A percentile compares a stretch with the other conserved stretches of the same genome.
These are phyloP conservation scores for Casuarina cunninghamiana DNA, from an alignment of 306 rosid species.

Conservation along the genomic window DNA sequence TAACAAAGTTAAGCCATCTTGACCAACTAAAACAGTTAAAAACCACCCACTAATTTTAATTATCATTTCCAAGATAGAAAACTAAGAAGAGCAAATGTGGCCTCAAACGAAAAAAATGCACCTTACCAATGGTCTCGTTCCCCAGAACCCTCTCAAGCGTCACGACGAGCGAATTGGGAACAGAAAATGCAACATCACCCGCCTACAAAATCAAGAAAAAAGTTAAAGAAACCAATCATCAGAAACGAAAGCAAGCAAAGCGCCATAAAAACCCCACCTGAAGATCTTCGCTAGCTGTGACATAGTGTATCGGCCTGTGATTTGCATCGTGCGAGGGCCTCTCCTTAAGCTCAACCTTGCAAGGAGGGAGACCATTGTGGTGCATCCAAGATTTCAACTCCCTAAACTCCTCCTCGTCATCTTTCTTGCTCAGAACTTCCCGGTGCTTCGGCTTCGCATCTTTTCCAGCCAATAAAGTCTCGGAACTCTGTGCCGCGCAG, in stretches of 20 bases:
- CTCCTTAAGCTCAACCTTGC: conserved; percentile 79
- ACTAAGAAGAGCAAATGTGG: background rate
- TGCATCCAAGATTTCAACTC: conserved; percentile 95
- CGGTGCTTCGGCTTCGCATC: conserved; percentile 37
- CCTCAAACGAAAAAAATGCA: conserved; percentile 27
- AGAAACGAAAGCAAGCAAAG: conserved; percentile 16
- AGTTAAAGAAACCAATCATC: background rate
- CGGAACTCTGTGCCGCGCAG: conserved; percentile 64
- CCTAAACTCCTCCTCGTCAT: conserved; percentile 38
- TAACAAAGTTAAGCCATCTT: background rate
- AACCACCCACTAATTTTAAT: background rate
- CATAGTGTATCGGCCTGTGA: conserved; percentile 73
- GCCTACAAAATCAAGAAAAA: conserved; percentile 39
- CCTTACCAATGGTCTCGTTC: conserved; percentile 87
- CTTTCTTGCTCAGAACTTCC: conserved; percentile 42
- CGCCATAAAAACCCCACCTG: conserved; percentile 41
- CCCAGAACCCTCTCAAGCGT: conserved; percentile 94
- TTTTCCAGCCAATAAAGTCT: conserved; percentile 65
- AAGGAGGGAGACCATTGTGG: conserved; percentile 77
- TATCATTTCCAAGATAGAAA: background rate
- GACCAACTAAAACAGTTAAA: background rate
- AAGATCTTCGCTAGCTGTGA: conserved; percentile 89
- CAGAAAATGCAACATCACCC: conserved; percentile 89
- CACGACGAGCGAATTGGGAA: conserved; percentile 83
- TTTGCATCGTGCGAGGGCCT: conserved; percentile 54